Percentiles rank a stretch among this genome's conserved stretches.
These are phyloP conservation scores for Fagopyrum homotropicum DNA, from an alignment of 148 eudicot genomes.

Conservation along the genomic window DNA sequence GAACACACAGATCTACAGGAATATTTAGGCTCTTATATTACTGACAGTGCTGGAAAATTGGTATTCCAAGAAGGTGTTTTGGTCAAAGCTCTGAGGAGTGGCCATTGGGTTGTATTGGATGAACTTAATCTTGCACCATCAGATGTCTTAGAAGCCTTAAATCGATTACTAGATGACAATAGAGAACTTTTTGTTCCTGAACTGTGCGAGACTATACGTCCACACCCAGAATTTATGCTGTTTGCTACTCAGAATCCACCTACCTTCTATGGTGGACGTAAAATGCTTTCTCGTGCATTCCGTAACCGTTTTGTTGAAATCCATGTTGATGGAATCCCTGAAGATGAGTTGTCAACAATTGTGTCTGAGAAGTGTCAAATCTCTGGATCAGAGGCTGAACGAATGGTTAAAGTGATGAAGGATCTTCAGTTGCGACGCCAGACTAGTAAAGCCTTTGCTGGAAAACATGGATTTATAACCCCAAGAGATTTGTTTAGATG, in stretches of 20 bases:
- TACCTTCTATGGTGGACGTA: conserved; percentile 92
- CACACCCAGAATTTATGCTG: conserved; percentile 90
- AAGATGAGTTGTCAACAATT: conserved; percentile 62
- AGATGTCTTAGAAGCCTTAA: conserved; percentile 96
- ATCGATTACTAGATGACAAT: conserved; percentile 87
- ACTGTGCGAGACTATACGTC: conserved; percentile 66
- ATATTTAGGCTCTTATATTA: conserved; percentile 87
- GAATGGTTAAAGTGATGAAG: conserved; percentile 91
- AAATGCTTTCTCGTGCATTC: conserved; percentile 96
- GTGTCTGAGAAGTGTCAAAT: conserved; percentile 64
- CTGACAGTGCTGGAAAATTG: conserved; percentile 75
- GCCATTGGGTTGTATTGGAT: conserved; percentile 94
- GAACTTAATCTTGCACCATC: conserved; percentile 98
- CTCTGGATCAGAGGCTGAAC: conserved; percentile 65
- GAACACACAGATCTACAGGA: conserved; percentile 98
- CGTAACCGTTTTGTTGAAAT: conserved; percentile 99
- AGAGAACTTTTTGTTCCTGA: conserved; percentile 95
- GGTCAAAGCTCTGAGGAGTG: conserved; percentile 88
- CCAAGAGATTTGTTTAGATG: conserved; percentile 95
- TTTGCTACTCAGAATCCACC: conserved; percentile 99
- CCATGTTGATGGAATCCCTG: conserved; percentile 94
- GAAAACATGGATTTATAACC: conserved; percentile 95
- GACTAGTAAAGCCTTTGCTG: conserved; percentile 89
- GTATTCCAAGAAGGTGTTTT: conserved; percentile 85
- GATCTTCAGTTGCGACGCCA: conserved; percentile 90